Base-by-base conservation (phyloP, 495 filamentous ascomycete genomes). In the Parathielavia hyrcaniae region DNA sequence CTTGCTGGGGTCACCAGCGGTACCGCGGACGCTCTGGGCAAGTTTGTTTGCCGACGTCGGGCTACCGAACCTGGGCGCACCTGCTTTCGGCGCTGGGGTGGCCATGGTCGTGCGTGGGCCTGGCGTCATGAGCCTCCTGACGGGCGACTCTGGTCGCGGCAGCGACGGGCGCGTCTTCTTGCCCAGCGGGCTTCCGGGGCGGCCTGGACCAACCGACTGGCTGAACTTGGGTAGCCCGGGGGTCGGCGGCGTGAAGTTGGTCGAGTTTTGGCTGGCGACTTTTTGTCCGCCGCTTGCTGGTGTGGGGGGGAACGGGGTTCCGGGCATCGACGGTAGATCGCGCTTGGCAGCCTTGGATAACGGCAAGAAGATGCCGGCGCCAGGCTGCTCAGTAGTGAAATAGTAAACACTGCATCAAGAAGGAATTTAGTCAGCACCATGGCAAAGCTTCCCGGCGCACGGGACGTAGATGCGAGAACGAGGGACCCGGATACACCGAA, bases 291-390 rank as follows among this genome's bases (percentile, higher is more conserved):
- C 68, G 36, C 61, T 86, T 1, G 82, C 82, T 11, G 90, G 89
- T 11, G 85, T 89, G 32, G 79, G 74, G 14, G 86, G 81, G 64
- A 79, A 82, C n/a, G 81, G 79, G 54, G 75, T 61, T 14, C 55
- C 71, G 20, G 81, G 81, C 56, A 77, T 79, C 54, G 75, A 78
- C 44, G 77, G 82, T 61, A 81, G 86, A 57, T 79, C 73, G 44
- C 84, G 82, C 66, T 88, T 91, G 61, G 81, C 79, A 44, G 86
- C 86, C 69, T 92, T 92, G 71, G 87, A 86, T 53, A 95, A 80
- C 12, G 93, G 95, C 6, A 99, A 81, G 67, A 99, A 99, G 65
- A 99, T 97, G 34, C 93, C 93, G 8, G 92, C 83, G 32, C 89
- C 89, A 13, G 86, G 80, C 38, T 83, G 73, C 2, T 82, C 80